phyloP scores from a whole-genome alignment of 495 filamentous ascomycete species.

The Apiosordaria backusii region DNA sequence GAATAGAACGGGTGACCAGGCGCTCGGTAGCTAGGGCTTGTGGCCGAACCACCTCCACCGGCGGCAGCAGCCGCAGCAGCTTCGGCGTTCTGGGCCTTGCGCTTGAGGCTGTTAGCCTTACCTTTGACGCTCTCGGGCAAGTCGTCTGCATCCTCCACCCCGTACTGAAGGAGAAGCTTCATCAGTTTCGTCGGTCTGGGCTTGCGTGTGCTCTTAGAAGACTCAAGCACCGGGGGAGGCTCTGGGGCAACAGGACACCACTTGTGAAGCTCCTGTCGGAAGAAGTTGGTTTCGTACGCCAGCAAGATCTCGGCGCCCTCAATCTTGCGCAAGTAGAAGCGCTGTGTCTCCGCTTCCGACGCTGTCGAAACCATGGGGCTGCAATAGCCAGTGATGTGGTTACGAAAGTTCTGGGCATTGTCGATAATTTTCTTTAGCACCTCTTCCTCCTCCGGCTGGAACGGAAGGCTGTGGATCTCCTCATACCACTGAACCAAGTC shows the following conservation, averaged over 20 bases:
- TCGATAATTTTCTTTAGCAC: constrained; percentile 78
- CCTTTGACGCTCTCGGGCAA: constrained; percentile 75
- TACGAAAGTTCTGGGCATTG: constrained; percentile 77
- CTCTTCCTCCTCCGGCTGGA: constrained; percentile 94
- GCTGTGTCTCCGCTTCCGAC: constrained; percentile 80
- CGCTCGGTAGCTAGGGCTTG: constrained; percentile 36
- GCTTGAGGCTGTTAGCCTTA: constrained; percentile 64
- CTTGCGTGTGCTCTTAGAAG: constrained; percentile 91
- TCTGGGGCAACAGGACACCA: constrained; percentile 91
- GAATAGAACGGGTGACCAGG: constrained; percentile 35
- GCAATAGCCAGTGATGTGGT: constrained; percentile 74
- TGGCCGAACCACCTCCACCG: constrained; percentile 21
- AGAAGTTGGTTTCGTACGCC: constrained; percentile 92
- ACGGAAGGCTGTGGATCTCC: constrained; percentile 78
- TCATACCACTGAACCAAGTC: constrained; percentile 84
- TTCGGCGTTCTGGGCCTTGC: constrained; percentile 51
- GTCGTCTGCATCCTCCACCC: constrained; percentile 82
- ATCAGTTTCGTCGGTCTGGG: constrained; percentile 96
- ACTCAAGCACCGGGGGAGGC: constrained; percentile 75
- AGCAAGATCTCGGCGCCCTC: constrained; percentile 95
- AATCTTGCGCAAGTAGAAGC: constrained; percentile 98
- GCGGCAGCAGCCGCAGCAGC: constrained; percentile 34
- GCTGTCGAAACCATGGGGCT: constrained; percentile 75
- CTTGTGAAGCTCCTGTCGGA: constrained; percentile 92
- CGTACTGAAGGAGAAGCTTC: constrained; percentile 85